phyloP scores from a whole-genome alignment of 257 asterid genomes.

The Primulina tabacum region DNA sequence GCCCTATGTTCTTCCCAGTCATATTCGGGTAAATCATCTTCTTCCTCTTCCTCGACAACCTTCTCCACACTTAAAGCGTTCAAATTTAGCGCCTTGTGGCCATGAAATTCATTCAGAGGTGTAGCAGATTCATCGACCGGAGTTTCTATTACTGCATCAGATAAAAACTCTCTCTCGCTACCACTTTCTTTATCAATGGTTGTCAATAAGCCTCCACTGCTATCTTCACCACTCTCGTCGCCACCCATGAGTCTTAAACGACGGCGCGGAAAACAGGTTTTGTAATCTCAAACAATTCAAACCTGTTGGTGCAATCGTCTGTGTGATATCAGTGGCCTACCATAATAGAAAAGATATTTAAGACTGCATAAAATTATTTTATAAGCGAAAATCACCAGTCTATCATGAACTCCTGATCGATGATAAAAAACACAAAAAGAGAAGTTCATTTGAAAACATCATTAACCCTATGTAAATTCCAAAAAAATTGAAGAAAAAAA shows the following conservation, averaged over 20 bases:
- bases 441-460: background rate
- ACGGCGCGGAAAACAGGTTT: background rate
- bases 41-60: no score
- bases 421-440: background rate
- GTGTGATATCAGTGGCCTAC: background rate
- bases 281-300: background rate
- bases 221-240: background rate
- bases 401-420: background rate
- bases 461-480: background rate
- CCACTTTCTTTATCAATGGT: constrained; percentile 42
- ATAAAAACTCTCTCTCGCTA: constrained; percentile 55
- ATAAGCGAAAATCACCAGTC: background rate
- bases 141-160: constrained; percentile 38
- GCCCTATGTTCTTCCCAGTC: constrained; percentile 64
- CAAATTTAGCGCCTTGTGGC: constrained; percentile 44
- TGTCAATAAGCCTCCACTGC: constrained; percentile 23
- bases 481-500: no score
- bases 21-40: constrained; percentile 28
- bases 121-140: constrained; percentile 26
- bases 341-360: background rate
- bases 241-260: no score
- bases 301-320: background rate
- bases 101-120: constrained; percentile 52
- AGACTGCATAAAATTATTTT: no score
- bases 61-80: background rate